Conservation (phyloP, 2,329 filamentous ascomycete species). For the Cryoendolithus antarcticus region DNA sequence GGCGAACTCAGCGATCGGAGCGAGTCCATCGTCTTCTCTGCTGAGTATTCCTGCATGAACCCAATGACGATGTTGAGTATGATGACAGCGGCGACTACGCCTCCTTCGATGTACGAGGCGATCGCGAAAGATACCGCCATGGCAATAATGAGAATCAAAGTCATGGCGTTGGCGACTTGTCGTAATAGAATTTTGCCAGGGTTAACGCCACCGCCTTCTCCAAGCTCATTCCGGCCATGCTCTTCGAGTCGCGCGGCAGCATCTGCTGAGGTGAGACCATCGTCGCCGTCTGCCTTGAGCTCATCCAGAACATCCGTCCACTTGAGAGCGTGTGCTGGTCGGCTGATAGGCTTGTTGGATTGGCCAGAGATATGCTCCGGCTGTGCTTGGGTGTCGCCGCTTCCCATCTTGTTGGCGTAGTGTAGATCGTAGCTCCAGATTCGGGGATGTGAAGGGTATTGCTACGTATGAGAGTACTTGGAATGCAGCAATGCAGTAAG, state of each 20-base stretch:
- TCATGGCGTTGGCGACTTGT: constrained; percentile 69
- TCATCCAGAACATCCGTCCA: constrained; percentile 41
- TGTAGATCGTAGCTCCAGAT: no score
- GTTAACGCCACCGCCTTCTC: constrained; percentile 54
- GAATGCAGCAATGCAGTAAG: no score
- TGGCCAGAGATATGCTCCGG: constrained; percentile 22
- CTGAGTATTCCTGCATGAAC: constrained; percentile 35
- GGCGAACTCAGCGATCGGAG: constrained; percentile 34
- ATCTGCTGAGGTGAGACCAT: constrained; percentile 50
- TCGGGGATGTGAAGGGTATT: no score
- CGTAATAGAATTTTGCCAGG: constrained; percentile 61
- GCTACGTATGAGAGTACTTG: no score
- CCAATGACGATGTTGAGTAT: constrained; percentile 34
- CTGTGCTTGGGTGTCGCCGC: no score
- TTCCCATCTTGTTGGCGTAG: no score
- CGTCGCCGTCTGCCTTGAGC: constrained; percentile 52
- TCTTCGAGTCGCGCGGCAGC: constrained; percentile 46
- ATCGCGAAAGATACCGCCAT: constrained; percentile 38
- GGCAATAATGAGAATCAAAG: constrained; percentile 43
- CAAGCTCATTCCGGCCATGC: constrained; percentile 58
- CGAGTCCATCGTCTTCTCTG: constrained; percentile 39
- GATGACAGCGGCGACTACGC: constrained; percentile 35
- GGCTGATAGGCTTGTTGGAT: constrained; percentile 42
- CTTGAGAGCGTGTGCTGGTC: constrained; percentile 51
- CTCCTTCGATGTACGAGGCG: constrained; percentile 35